These are phyloP conservation scores for Paecilomyces fulvus DNA, from an alignment of 2,329 filamentous ascomycete genomes.

Conservation along the genomic window DNA sequence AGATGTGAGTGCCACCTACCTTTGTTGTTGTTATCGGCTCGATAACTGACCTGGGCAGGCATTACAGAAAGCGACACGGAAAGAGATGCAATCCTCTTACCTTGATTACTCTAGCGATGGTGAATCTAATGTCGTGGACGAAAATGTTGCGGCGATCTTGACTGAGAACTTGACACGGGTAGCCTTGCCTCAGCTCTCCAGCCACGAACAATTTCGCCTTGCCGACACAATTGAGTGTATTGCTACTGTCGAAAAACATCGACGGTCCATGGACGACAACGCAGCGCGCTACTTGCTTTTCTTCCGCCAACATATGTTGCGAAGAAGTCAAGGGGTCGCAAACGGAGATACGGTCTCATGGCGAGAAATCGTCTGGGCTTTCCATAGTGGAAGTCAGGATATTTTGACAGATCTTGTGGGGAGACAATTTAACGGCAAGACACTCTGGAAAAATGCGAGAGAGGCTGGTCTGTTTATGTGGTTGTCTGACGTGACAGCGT, in stretches of 20 bases:
- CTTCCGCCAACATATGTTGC: conserved; percentile 70
- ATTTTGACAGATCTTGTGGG: conserved; percentile 78
- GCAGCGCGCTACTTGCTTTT: conserved; percentile 81
- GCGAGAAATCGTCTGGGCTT: conserved; percentile 42
- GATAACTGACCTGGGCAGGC: conserved; percentile 20
- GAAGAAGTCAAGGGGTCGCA: conserved; percentile 53
- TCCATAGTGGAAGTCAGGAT: conserved; percentile 59
- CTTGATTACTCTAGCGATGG: conserved; percentile 43
- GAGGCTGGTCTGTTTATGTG: conserved; percentile 93
- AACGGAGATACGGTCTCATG: conserved; percentile 53
- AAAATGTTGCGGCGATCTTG: conserved; percentile 60
- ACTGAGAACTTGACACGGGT: conserved; percentile 69
- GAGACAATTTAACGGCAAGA: conserved; percentile 65
- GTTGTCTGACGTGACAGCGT: conserved; percentile 66
- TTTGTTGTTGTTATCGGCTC: not conserved
- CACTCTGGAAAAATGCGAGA: conserved; percentile 77
- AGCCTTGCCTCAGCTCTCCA: conserved; percentile 70
- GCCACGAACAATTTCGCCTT: conserved; percentile 77
- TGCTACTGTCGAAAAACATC: conserved; percentile 74
- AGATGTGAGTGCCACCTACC: conserved; percentile 30
- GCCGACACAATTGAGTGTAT: conserved; percentile 79
- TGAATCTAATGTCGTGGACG: conserved; percentile 59
- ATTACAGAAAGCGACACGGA: conserved; percentile 34
- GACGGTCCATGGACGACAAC: conserved; percentile 83
- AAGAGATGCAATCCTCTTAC: conserved; percentile 45